A percentile compares a stretch with the other conserved stretches of the same genome.
phyloP scores from a whole-genome alignment of 139 green algal genomes.

The Dunaliella primolecta region DNA sequence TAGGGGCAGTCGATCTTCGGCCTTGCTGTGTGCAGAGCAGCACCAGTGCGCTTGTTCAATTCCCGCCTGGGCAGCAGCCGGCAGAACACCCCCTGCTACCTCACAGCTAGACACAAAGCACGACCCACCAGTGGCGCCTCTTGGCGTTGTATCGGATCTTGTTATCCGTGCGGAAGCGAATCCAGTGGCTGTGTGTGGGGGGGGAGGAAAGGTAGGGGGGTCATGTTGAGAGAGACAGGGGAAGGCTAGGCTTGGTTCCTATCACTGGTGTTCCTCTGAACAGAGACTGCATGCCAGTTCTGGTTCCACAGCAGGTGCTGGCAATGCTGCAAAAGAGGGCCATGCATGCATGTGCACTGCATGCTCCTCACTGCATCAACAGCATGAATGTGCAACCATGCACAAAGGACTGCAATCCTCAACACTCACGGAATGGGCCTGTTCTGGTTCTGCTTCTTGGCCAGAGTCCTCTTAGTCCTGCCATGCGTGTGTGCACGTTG shows the following conservation, averaged over 20 bases:
- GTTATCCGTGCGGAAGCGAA: slow-evolving; percentile 91
- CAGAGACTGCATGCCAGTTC: not conserved
- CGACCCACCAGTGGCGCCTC: slow-evolving; percentile 82
- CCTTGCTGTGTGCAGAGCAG: no score
- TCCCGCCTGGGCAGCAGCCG: no score
- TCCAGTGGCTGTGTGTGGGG: slow-evolving; percentile 69
- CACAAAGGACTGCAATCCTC: no score
- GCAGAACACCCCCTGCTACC: no score
- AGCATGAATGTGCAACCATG: not conserved
- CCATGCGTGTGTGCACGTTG: no score
- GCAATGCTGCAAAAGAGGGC: no score
- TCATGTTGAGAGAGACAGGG: not conserved
- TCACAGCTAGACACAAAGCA: no score
- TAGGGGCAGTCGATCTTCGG: no score
- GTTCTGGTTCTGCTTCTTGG: slow-evolving; percentile 98
- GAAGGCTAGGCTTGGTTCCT: not conserved
- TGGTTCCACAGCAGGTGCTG: not conserved
- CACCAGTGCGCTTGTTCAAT: no score
- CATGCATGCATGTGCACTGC: no score
- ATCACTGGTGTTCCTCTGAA: not conserved
- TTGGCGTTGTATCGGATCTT: slow-evolving; percentile 97
- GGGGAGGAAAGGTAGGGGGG: not conserved
- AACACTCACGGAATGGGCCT: slow-evolving; percentile 75
- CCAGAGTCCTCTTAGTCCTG: slow-evolving; percentile 60
- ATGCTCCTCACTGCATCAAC: no score